Conservation (phyloP, 306 rosid species). For the Quercus alba region DNA sequence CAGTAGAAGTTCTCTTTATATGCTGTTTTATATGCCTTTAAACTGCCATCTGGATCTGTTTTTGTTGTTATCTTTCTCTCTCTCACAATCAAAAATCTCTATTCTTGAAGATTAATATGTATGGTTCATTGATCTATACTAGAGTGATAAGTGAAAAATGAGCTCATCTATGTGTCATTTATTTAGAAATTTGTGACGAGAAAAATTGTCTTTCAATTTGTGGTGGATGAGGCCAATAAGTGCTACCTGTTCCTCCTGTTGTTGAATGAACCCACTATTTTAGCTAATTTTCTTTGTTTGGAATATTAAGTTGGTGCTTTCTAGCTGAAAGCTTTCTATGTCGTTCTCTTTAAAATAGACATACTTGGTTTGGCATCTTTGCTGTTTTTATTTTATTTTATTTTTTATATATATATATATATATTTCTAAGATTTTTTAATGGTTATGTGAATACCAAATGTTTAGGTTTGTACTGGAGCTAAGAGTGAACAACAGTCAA, state of each 20-base stretch:
- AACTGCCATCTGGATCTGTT: background rate
- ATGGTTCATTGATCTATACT: background rate
- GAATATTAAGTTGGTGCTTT: background rate
- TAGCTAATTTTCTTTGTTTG: background rate
- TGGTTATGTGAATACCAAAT: conserved; percentile 10
- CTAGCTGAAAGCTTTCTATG: background rate
- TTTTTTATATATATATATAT: no score
- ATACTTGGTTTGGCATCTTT: background rate
- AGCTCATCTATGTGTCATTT: background rate
- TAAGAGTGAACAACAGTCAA: conserved; percentile 86
- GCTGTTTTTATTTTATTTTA: background rate
- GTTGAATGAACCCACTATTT: background rate
- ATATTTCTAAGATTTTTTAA: background rate
- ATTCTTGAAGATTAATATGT: background rate
- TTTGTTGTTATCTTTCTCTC: background rate
- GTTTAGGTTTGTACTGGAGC: conserved; percentile 96
- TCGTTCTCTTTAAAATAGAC: background rate
- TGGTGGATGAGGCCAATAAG: background rate
- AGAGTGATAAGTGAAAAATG: background rate
- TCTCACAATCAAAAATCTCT: background rate
- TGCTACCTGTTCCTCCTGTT: background rate
- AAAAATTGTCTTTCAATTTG: background rate
- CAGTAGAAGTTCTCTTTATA: background rate
- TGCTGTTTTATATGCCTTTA: background rate
- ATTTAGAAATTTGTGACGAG: background rate